Percentiles rank a stretch among this genome's conserved stretches.
Conservation (phyloP, 768 basidiomycete genomes). For the Mycena rebaudengoi region DNA sequence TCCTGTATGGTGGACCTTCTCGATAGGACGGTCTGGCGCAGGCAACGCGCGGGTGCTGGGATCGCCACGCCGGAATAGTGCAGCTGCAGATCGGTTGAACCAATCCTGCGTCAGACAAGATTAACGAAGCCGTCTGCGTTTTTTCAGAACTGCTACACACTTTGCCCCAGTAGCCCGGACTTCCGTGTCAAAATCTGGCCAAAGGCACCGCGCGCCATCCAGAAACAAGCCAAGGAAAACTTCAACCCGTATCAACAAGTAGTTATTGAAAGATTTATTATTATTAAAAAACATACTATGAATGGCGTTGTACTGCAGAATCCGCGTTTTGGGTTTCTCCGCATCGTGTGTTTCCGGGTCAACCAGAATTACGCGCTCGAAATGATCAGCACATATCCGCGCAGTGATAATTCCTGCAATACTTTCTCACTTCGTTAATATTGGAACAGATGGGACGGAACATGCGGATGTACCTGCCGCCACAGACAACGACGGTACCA, state of each 20-base stretch:
- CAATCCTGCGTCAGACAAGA: constrained; percentile 1
- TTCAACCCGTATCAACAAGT: not conserved
- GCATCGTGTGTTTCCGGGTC: constrained; percentile 32
- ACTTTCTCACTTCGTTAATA: constrained; percentile 15
- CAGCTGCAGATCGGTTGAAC: constrained; percentile 20
- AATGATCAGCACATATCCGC: constrained; percentile 36
- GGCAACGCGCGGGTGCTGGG: constrained; percentile 9
- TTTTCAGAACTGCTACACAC: constrained; percentile 12
- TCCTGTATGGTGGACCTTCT: constrained; percentile 30
- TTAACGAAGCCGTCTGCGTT: not conserved
- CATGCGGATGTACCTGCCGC: constrained; percentile 28
- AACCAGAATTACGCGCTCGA: constrained; percentile 35
- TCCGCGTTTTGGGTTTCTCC: constrained; percentile 18
- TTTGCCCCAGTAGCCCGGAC: constrained; percentile 20
- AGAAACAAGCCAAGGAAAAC: constrained; percentile 21
- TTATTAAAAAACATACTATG: constrained; percentile 12
- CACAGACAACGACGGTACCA: constrained; percentile 32
- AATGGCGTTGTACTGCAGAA: constrained; percentile 23
- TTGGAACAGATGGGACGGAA: not conserved
- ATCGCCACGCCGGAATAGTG: constrained; percentile 26
- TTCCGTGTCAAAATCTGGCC: constrained; percentile 29
- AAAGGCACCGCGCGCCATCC: constrained; percentile 26
- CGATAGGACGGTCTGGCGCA: constrained; percentile 18
- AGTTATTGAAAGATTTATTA: too few relatives aligned
- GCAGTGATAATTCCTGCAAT: constrained; percentile 36